phyloP scores from a whole-genome alignment of 2,329 filamentous ascomycete genomes.

The Botrytis fragariae region DNA sequence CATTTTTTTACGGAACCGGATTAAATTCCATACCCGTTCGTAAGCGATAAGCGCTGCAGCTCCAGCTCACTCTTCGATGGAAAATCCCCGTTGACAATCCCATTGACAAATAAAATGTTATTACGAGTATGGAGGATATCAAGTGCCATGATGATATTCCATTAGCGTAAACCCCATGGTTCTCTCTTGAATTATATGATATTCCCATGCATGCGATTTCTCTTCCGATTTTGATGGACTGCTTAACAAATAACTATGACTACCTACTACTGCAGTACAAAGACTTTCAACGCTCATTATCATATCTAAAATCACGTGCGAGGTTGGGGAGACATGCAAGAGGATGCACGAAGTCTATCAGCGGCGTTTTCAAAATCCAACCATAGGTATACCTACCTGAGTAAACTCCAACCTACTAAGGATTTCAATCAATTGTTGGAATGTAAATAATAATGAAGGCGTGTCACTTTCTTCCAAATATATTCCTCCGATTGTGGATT shows the following conservation, averaged over 20 bases:
- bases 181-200: not conserved
- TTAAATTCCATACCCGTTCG: conserved; percentile 6
- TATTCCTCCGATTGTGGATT: not conserved
- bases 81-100: not conserved
- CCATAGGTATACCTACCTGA: not conserved
- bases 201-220: not conserved
- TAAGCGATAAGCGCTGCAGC: conserved; percentile 9
- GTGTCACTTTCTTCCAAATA: not conserved
- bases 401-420: not conserved
- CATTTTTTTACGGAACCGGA: conserved; percentile 15
- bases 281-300: not conserved
- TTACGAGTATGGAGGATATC: not conserved
- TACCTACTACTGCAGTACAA: not conserved
- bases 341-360: not conserved
- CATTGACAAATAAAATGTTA: not conserved
- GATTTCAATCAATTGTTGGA: not conserved
- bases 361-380: conserved; percentile 2
- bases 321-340: not conserved
- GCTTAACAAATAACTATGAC: not conserved
- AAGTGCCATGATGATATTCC: not conserved
- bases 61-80: not conserved
- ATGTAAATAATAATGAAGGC: not conserved
- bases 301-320: not conserved
- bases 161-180: not conserved
- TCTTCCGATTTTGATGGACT: not conserved